Evolutionary conservation across 257 asterid species (phyloP), one percentile per base, ranked within the genome.

Genomic region (Lavandula angustifolia): DNA sequence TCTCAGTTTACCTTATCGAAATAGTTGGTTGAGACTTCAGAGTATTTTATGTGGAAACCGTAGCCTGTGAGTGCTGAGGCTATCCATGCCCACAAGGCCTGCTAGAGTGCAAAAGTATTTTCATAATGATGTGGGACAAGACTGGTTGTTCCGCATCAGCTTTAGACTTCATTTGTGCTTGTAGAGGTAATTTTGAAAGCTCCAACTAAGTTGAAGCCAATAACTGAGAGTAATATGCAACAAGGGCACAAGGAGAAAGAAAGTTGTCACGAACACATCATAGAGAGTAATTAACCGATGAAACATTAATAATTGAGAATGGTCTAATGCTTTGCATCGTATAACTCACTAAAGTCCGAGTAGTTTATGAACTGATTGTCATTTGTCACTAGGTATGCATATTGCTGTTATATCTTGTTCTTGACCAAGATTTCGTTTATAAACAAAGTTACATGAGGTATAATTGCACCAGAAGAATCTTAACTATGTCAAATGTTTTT

Each of bases 401-500:
- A 22, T 41, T 32, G 33, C 35, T 10, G 58, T 12, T 34, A 10
- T 9, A 31, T 13, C 13, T 33, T 32, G 16, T 27, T 17, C 59
- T 57, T 38, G 42, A 27, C 32, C 1, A 51, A 31, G 43, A 40
- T 32, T 60, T 64, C 32, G 18, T 55, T 17, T 62, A 49, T 5
- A 56, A 50, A 14, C 48, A 46, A 47, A 16, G 69, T 48, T 52
- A 31, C 51, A 32, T 73, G 54, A 33, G 49, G 27, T 22, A 22
- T 52, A 38, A 13, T 43, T 41, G 46, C 9, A 7, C 37, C 51
- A 18, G 22, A 27, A 67, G 64, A 18, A 37, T 35, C 72, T 38
- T 43, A 55, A 71, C 62, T 59, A 68, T 58, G 61, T 9, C 29
- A 51, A 32, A 17, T 72, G 48, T 44, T 66, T 61, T 63, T 57